Evolutionary conservation across 1,284 basidiomycete genomes (phyloP).

Genomic region (Boletus semigastroideus): DNA sequence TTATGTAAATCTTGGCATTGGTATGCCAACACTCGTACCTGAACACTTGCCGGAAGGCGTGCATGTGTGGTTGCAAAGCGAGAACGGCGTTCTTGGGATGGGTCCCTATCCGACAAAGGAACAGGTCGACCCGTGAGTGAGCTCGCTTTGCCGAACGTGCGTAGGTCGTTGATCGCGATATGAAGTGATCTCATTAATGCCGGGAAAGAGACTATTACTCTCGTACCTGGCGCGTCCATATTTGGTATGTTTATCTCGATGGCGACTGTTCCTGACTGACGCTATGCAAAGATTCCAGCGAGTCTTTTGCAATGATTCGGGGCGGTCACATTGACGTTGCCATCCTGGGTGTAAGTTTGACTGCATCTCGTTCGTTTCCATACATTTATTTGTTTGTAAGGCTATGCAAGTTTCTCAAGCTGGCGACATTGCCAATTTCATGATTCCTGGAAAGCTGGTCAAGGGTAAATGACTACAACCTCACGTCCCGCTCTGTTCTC

Average conservation of each 20-base stretch:
- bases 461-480: slow-evolving; percentile 53
- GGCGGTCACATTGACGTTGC: slow-evolving; percentile 95
- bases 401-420: slow-evolving; percentile 94
- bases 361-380: background rate
- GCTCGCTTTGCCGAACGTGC: background rate
- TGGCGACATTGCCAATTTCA: slow-evolving; percentile 97
- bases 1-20: slow-evolving; percentile 79
- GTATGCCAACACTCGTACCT: slow-evolving; percentile 94
- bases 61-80: slow-evolving; percentile 91
- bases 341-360: slow-evolving; percentile 67
- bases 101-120: slow-evolving; percentile 89
- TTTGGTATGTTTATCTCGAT: slow-evolving; percentile 63
- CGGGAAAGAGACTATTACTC: slow-evolving; percentile 93
- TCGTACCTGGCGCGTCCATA: slow-evolving; percentile 88
- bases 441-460: slow-evolving; percentile 93
- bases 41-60: slow-evolving; percentile 77
- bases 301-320: slow-evolving; percentile 95
- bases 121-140: slow-evolving; percentile 81
- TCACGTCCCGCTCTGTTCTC: slow-evolving; percentile 1
- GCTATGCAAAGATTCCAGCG: slow-evolving; percentile 62
- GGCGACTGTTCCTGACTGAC: background rate
- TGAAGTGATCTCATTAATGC: slow-evolving; percentile 89
- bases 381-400: slow-evolving; percentile 36
- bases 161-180: background rate
- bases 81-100: slow-evolving; percentile 95